phyloP scores from a whole-genome alignment of 2,329 filamentous ascomycete genomes.

The Cryphonectria parasitica region DNA sequence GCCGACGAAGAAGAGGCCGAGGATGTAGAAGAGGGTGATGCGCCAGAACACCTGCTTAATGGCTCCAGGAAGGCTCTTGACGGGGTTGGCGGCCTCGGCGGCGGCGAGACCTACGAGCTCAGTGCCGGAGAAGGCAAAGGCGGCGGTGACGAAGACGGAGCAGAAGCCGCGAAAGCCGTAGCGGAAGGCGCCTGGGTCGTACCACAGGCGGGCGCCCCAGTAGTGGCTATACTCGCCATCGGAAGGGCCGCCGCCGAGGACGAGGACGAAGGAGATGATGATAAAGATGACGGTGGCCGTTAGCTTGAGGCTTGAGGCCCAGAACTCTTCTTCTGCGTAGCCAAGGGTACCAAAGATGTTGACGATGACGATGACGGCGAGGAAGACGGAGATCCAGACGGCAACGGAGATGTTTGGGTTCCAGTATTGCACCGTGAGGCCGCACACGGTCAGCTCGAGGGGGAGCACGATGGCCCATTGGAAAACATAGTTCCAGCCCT shows the following conservation, averaged over 20 bases:
- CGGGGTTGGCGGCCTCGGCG: constrained; percentile 71
- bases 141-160: constrained; percentile 72
- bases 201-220: constrained; percentile 55
- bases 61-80: constrained; percentile 75
- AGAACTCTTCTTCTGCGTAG: constrained; percentile 64
- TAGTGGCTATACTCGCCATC: constrained; percentile 50
- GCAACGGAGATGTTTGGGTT: constrained; percentile 47
- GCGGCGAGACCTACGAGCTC: constrained; percentile 77
- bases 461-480: constrained; percentile 54
- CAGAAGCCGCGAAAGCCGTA: constrained; percentile 78
- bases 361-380: constrained; percentile 54
- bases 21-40: constrained; percentile 59
- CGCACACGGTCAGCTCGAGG: constrained; percentile 53
- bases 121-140: constrained; percentile 74
- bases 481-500: constrained; percentile 49
- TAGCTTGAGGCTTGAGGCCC: constrained; percentile 61
- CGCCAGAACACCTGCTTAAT: constrained; percentile 77
- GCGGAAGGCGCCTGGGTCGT: constrained; percentile 61
- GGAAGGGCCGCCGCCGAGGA: constrained; percentile 63
- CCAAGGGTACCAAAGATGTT: constrained; percentile 61
- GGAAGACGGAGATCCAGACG: constrained; percentile 62
- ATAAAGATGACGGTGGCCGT: constrained; percentile 65
- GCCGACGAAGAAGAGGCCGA: constrained; percentile 57
- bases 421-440: constrained; percentile 55
- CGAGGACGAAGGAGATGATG: constrained; percentile 62